phyloP scores from a whole-genome alignment of 2,329 filamentous ascomycete species.

The Fusarium sp. region DNA sequence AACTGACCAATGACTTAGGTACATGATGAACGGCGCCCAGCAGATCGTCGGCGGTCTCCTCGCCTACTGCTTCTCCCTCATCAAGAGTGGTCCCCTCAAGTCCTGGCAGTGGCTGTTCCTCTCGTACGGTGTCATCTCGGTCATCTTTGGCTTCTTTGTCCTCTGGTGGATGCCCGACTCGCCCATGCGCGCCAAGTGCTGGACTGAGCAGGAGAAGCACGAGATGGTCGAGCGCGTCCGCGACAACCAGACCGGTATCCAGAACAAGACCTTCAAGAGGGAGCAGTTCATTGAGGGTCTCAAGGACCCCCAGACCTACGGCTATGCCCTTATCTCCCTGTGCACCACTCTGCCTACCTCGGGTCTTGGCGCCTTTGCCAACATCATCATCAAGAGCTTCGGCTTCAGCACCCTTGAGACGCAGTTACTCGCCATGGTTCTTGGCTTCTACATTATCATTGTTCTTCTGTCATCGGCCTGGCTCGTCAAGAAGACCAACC shows the following conservation, averaged over 20 bases:
- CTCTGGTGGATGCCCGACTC: constrained; percentile 76
- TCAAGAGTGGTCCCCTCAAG: constrained; percentile 67
- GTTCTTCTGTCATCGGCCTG: constrained; percentile 76
- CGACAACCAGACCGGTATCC: constrained; percentile 72
- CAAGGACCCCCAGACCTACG: constrained; percentile 76
- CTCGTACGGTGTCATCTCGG: constrained; percentile 72
- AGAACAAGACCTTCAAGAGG: constrained; percentile 66
- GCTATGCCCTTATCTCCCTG: constrained; percentile 75
- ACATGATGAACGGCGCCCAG: constrained; percentile 53
- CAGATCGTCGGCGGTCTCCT: constrained; percentile 81
- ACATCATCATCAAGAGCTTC: constrained; percentile 80
- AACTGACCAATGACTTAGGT: too few relatives aligned
- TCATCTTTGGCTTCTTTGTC: constrained; percentile 76
- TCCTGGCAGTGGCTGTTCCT: constrained; percentile 82
- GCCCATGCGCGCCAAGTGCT: constrained; percentile 81
- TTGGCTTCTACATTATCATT: constrained; percentile 80
- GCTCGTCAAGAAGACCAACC: constrained; percentile 75
- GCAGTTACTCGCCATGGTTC: constrained; percentile 82
- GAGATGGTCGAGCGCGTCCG: constrained; percentile 74
- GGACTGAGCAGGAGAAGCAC: constrained; percentile 76
- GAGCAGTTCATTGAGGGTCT: constrained; percentile 67
- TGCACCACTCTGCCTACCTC: constrained; percentile 81
- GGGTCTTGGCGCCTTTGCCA: constrained; percentile 80
- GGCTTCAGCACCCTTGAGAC: constrained; percentile 77
- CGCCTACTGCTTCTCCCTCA: constrained; percentile 74